Base-by-base conservation (phyloP, 2,329 filamentous ascomycete species). In the Ophiostoma piceae region DNA sequence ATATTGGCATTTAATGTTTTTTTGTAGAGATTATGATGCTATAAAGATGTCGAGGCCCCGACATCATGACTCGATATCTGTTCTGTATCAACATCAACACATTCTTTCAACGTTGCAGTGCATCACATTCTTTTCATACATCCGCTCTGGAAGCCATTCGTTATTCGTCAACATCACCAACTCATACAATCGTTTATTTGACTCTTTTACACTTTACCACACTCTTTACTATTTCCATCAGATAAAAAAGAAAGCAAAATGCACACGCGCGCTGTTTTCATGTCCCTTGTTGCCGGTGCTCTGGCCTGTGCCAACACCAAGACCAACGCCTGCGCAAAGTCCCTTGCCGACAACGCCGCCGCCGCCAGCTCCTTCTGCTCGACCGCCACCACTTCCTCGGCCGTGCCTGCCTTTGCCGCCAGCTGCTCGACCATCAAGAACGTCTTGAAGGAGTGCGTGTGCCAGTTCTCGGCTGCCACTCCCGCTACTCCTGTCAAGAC, bases 91-190 rank as follows among this genome's bases (percentile, higher is more conserved):
- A 14, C 54, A 60, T 32, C 54, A 60, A 29, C 57, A 60, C 57
- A 60, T 60, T 60, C 57, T 32, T 60, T 60, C 57, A 60, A 16
- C 57, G 57, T 32, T 60, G 26, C 57, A 60, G 57, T 32, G 57
- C 57, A 60, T 8, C 57, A 60, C 57, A 60, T 60, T 60, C 57
- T 19, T 60, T 60, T 60, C 9, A 65, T 29, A 26, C 26, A 57
- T 62, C 22, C 47, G 47, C 26, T 32, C 54, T 60, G 54, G 54
- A 60, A 60, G 57, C 14, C 57, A 32, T 57, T 57, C 22, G 51
- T 57, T 60, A 16, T 60, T 29, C 14, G 32, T 7, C 26, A n/a
- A 19, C 43, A 60, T 32, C 57, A 32, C 57, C 57, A 60, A 60
- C 57, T 60, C 12, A 12, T 26, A 26, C 51, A 1, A 57, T 57